phyloP scores from a whole-genome alignment of 139 green algal genomes.

The Volvox africanus region DNA sequence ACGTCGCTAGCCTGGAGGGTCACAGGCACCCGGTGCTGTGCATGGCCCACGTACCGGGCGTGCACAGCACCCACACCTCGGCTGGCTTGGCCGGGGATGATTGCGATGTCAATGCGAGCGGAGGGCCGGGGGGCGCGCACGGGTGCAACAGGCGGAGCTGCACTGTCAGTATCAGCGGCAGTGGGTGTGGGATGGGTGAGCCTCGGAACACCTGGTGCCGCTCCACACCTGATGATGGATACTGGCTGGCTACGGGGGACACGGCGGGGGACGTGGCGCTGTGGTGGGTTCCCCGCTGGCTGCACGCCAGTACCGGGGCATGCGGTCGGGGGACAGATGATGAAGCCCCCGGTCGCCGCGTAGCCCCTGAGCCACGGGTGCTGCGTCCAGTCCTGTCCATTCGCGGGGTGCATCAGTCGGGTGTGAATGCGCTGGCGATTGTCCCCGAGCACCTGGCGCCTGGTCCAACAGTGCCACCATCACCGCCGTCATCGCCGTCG shows the following conservation, averaged over 20 bases:
- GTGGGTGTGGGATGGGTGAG: too few relatives aligned
- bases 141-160: too few relatives aligned
- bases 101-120: neutral
- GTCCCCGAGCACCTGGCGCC: neutral
- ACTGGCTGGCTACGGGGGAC: conserved; percentile 34
- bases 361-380: neutral
- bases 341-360: too few relatives aligned
- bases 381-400: conserved; percentile 14
- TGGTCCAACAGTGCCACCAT: neutral
- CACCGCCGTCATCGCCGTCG: neutral
- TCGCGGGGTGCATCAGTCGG: conserved; percentile 28
- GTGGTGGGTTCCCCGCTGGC: neutral
- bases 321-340: too few relatives aligned
- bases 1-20: neutral
- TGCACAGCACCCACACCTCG: too few relatives aligned
- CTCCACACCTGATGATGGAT: neutral
- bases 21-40: conserved; percentile 33
- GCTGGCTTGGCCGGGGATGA: too few relatives aligned
- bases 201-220: too few relatives aligned
- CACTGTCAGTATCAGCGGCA: too few relatives aligned
- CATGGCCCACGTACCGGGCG: neutral
- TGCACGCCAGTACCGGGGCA: too few relatives aligned
- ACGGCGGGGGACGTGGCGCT: conserved; percentile 31
- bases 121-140: neutral
- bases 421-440: conserved; percentile 26